These are phyloP conservation scores for Rhizophagus prolifer DNA, from an alignment of 192 early-diverging fungal genomes.

Conservation along the genomic window DNA sequence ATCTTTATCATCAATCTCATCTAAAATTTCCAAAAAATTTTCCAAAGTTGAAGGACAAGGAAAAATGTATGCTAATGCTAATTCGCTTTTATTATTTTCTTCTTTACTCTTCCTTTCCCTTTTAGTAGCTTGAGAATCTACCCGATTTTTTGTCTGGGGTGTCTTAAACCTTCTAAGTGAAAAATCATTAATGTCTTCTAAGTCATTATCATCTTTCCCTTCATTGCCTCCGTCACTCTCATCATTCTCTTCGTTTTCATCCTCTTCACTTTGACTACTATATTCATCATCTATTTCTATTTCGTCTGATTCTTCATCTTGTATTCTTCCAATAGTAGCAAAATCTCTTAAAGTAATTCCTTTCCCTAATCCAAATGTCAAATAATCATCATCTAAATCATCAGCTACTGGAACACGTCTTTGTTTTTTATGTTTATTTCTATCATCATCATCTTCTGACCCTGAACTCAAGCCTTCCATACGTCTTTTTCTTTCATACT, in stretches of 20 bases:
- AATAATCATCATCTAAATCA: slow-evolving; percentile 70
- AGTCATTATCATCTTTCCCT: slow-evolving; percentile 39
- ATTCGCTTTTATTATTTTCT: slow-evolving; percentile 14
- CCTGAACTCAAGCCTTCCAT: slow-evolving; percentile 77
- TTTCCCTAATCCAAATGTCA: slow-evolving; percentile 36
- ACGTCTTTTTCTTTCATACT: slow-evolving; percentile 68
- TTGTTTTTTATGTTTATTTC: slow-evolving; percentile 36
- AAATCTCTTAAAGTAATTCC: slow-evolving; percentile 37
- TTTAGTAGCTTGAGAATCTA: slow-evolving; percentile 19
- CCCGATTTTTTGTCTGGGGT: not conserved
- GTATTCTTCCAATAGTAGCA: slow-evolving; percentile 31
- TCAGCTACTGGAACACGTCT: slow-evolving; percentile 61
- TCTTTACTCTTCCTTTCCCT: slow-evolving; percentile 17
- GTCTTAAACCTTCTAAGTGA: slow-evolving; percentile 3
- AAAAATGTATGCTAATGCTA: slow-evolving; percentile 84
- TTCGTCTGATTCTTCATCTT: slow-evolving; percentile 38
- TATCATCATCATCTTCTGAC: slow-evolving; percentile 53
- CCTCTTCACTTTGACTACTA: slow-evolving; percentile 35
- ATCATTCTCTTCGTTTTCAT: slow-evolving; percentile 40
- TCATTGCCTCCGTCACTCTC: slow-evolving; percentile 36
- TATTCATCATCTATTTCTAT: slow-evolving; percentile 16
- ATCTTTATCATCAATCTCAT: slow-evolving; percentile 64
- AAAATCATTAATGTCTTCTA: slow-evolving; percentile 51
- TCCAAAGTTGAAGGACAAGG: slow-evolving; percentile 71
- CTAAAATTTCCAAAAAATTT: slow-evolving; percentile 67